Percentiles rank a stretch among this genome's conserved stretches.
Evolutionary conservation across 2,329 filamentous ascomycete genomes (phyloP).

Genomic region (Alternaria postmessia): DNA sequence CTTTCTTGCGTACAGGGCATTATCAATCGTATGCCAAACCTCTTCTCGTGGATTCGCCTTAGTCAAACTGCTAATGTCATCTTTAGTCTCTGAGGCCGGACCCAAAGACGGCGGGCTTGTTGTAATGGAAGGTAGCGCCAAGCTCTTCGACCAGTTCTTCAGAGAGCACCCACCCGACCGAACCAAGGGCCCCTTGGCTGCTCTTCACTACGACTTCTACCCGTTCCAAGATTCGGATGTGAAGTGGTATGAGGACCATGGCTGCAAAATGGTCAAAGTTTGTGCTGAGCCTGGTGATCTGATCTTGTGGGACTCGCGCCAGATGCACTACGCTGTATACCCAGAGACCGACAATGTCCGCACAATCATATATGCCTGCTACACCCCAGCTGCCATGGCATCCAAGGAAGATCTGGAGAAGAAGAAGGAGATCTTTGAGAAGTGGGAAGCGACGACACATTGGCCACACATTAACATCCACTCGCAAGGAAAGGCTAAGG

Average conservation of each 20-base stretch:
- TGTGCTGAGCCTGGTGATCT: slow-evolving; percentile 55
- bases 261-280: slow-evolving; percentile 53
- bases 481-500: slow-evolving; percentile 16
- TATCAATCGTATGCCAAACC: slow-evolving; percentile 50
- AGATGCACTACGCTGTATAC: slow-evolving; percentile 53
- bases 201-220: slow-evolving; percentile 35
- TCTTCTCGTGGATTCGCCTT: slow-evolving; percentile 19
- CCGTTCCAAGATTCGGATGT: slow-evolving; percentile 54
- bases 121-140: slow-evolving; percentile 54
- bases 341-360: slow-evolving; percentile 23
- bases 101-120: slow-evolving; percentile 58
- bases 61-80: background rate
- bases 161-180: slow-evolving; percentile 19
- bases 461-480: slow-evolving; percentile 32
- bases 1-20: slow-evolving; percentile 55
- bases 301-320: slow-evolving; percentile 59
- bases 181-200: slow-evolving; percentile 23
- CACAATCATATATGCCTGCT: slow-evolving; percentile 28
- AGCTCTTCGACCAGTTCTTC: slow-evolving; percentile 40
- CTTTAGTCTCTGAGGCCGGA: slow-evolving; percentile 36
- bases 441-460: slow-evolving; percentile 25
- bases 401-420: slow-evolving; percentile 23
- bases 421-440: slow-evolving; percentile 19
- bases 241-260: slow-evolving; percentile 53
- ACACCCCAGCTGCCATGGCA: slow-evolving; percentile 23